Evolutionary conservation across 805 yeast species (phyloP).

Genomic region (Metschnikowia shivogae): DNA sequence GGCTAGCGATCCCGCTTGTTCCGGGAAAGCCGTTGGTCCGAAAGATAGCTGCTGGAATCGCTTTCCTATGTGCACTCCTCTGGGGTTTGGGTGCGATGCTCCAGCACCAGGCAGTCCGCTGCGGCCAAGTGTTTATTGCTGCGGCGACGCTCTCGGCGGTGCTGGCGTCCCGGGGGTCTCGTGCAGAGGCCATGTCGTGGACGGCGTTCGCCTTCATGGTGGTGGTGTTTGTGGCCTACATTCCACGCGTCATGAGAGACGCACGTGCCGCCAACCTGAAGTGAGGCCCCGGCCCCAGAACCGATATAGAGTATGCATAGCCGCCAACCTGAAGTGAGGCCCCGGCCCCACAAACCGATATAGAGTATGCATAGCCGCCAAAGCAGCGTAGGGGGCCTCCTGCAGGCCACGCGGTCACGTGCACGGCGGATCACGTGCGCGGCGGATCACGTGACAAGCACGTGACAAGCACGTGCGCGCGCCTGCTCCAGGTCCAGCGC

Average conservation of each 20-base stretch:
- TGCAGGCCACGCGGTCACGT: too few relatives aligned
- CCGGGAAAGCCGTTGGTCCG: slow-evolving; percentile 41
- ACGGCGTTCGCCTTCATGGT: slow-evolving; percentile 48
- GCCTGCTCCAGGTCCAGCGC: not conserved
- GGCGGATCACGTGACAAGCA: slow-evolving; percentile 9
- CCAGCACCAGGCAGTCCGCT: slow-evolving; percentile 51
- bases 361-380: too few relatives aligned
- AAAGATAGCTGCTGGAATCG: slow-evolving; percentile 28
- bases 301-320: too few relatives aligned
- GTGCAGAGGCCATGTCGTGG: slow-evolving; percentile 62
- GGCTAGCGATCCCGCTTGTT: slow-evolving; percentile 44
- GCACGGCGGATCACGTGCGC: not conserved
- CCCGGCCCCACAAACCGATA: too few relatives aligned
- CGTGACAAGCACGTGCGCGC: slow-evolving; percentile 26
- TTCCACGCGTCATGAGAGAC: slow-evolving; percentile 9
- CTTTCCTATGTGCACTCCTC: slow-evolving; percentile 24
- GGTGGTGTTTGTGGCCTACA: slow-evolving; percentile 25
- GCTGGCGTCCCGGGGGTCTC: slow-evolving; percentile 40
- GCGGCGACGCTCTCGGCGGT: slow-evolving; percentile 50
- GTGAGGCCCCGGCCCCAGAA: too few relatives aligned
- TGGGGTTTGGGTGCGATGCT: slow-evolving; percentile 70
- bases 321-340: too few relatives aligned
- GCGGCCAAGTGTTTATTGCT: slow-evolving; percentile 42
- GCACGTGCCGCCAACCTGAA: slow-evolving; percentile 1
- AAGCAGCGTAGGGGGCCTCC: too few relatives aligned